Evolutionary conservation across 2,329 filamentous ascomycete species (phyloP), one percentile per base, ranked within the genome.

Genomic region (Fusarium vanettenii): DNA sequence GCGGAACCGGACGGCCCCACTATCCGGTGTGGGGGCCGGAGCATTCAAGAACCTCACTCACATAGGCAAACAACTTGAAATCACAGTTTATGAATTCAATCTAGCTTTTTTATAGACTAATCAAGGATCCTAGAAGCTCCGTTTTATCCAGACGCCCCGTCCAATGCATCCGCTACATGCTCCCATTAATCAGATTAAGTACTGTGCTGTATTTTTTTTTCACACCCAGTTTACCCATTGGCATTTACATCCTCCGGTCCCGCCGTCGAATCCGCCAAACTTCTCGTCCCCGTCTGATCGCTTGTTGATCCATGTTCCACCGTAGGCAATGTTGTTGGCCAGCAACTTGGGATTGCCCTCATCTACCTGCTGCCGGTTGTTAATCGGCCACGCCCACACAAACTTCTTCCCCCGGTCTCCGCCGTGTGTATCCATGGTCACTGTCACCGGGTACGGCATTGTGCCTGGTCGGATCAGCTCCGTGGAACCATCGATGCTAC

Each of bases 391-490:
- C 57, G 86, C 85, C 82, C 88, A 92, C 3, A 88, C 82, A 48
- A 87, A 84, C 82, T 92, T 92, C 74, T 81, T 81, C 14, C 78
- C 76, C 8, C 84, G 81, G 76, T 89, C 80, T 16, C 91, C 91
- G 45, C 91, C 91, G 77, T 93, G 91, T 55, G 89, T 89, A 80
- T 93, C 91, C 70, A 89, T 85, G 20, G 86, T 88, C 52, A 92
- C 80, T 5, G 90, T 92, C 48, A 91, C 85, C 0, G 91, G 91
- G 74, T 91, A 92, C 2, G 91, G 91, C 82, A 92, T 91, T 5
- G 88, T 88, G 9, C 90, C 90, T 0, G 90, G 90, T 39, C 84
- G 82, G 20, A 84, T 80, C 64, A 81, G 73, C 69, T 84, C 79
- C 59, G 64, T 57, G 6, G 77, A 75, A 9, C 77, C 79, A 31